phyloP scores from a whole-genome alignment of 306 rosid species.

The Benincasa hispida region DNA sequence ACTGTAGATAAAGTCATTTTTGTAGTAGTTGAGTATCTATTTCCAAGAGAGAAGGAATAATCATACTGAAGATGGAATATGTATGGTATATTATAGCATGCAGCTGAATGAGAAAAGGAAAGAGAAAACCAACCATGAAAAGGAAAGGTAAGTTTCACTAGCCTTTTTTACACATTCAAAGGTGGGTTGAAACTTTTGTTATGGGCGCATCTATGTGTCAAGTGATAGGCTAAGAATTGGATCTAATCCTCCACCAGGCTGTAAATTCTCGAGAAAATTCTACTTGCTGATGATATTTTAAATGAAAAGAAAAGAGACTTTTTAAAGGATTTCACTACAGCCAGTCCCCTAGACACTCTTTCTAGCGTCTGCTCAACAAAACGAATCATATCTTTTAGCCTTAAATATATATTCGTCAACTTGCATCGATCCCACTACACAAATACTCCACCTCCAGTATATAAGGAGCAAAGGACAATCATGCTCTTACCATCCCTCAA shows the following conservation, averaged over 20 bases:
- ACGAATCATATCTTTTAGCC: conserved; percentile 38
- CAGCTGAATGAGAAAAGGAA: background rate
- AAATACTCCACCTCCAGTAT: conserved; percentile 23
- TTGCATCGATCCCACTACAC: conserved; percentile 25
- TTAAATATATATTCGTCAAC: conserved; percentile 30
- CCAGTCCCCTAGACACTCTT: conserved; percentile 8
- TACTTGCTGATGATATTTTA: conserved; percentile 15
- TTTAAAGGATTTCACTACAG: conserved; percentile 1
- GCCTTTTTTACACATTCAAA: conserved; percentile 4
- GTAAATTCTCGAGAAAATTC: conserved; percentile 30
- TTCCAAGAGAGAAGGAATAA: background rate
- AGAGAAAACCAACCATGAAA: background rate
- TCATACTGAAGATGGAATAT: background rate
- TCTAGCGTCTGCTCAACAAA: conserved; percentile 8
- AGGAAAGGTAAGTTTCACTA: background rate
- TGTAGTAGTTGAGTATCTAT: background rate
- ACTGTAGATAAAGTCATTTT: background rate
- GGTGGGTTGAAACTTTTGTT: conserved; percentile 16
- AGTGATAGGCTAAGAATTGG: conserved; percentile 23
- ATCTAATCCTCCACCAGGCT: conserved; percentile 57
- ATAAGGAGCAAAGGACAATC: conserved; percentile 28
- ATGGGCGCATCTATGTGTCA: conserved; percentile 28
- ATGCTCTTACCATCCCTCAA: conserved; percentile 15
- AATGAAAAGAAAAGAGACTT: conserved; percentile 8
- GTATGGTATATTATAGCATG: conserved; percentile 6